A percentile compares a stretch with the other conserved stretches of the same genome.
These are phyloP conservation scores for Nannizziopsis barbatae DNA, from an alignment of 2,329 filamentous ascomycete species.

Conservation along the genomic window DNA sequence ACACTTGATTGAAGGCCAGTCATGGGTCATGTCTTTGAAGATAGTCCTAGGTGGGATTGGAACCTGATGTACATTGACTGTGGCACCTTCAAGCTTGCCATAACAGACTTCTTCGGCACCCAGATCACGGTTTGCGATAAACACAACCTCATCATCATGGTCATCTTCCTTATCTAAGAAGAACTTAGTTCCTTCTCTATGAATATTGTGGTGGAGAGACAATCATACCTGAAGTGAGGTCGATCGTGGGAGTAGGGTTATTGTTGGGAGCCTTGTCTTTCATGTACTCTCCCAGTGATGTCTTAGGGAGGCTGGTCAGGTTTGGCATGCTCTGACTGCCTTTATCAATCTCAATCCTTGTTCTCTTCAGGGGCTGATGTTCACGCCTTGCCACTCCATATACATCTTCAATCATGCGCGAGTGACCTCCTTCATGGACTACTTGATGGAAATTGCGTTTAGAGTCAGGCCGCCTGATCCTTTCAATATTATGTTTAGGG, in stretches of 20 bases:
- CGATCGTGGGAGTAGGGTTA: conserved; percentile 28
- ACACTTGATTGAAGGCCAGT: conserved; percentile 67
- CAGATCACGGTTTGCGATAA: conserved; percentile 46
- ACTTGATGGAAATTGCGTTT: conserved; percentile 24
- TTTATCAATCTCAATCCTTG: conserved; percentile 42
- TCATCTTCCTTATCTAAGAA: conserved; percentile 29
- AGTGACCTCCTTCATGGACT: conserved; percentile 19
- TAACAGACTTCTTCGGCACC: conserved; percentile 66
- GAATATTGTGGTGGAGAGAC: neutral
- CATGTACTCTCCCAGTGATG: conserved; percentile 54
- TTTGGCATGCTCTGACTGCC: conserved; percentile 33
- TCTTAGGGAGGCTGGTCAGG: conserved; percentile 39
- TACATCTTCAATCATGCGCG: conserved; percentile 56
- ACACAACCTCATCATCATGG: conserved; percentile 31
- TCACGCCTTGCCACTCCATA: conserved; percentile 62
- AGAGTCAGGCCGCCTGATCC: conserved; percentile 8
- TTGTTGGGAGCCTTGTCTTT: conserved; percentile 44
- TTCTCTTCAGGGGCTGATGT: conserved; percentile 52
- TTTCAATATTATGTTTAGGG: neutral
- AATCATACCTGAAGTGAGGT: conserved; percentile 33
- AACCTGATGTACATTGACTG: conserved; percentile 55
- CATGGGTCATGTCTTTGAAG: conserved; percentile 40
- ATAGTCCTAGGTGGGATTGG: conserved; percentile 49
- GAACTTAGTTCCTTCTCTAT: conserved; percentile 1
- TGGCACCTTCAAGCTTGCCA: conserved; percentile 59